Evolutionary conservation across 2,329 filamentous ascomycete genomes (phyloP), one percentile per base, ranked within the genome.

Genomic region (Talaromyces piceae): DNA sequence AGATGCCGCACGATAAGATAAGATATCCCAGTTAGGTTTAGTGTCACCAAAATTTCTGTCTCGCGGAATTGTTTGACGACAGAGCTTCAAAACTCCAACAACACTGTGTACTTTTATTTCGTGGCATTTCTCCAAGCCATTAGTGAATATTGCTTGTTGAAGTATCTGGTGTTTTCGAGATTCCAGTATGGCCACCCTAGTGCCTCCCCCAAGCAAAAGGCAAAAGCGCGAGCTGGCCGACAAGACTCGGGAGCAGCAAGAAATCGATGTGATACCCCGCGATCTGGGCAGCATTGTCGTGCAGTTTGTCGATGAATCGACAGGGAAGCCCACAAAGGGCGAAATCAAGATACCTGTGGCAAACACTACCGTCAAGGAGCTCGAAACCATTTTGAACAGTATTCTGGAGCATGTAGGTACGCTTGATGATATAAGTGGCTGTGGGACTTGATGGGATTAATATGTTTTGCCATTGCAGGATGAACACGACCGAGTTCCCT

Each of bases 191-290:
- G 82, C 89, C 59, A 95, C 89, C 4, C 72, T 91, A 45, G 68
- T 85, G 5, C 89, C 89, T n/a, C 89, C 88, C 44, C 88, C 88
- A 4, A 91, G 85, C 48, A 97, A 96, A 71, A 82, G 90, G 56
- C 90, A 95, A 66, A 87, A 84, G 69, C 82, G 86, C 46, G 88
- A 88, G 59, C 79, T 79, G 20, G 77, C 86, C 37, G 87, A 88
- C 59, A 82, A 82, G 62, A 80, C 86, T 6, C 78, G 83, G 57
- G 74, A 82, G 44, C 89, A 95, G 64, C 85, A 93, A 64, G 84
- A 91, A 72, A 79, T 91, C 47, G 75, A 83, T 47, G 68, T 68
- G 20, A 79, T 86, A 46, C 80, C 86, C 0, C 80, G 82, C 28
- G 79, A 86, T 57, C 74, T 82, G 45, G 90, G 89, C 58, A 89